A percentile compares a stretch with the other conserved stretches of the same genome.
phyloP scores from a whole-genome alignment of 192 early-diverging fungal species.

The Allomyces macrogynus region DNA sequence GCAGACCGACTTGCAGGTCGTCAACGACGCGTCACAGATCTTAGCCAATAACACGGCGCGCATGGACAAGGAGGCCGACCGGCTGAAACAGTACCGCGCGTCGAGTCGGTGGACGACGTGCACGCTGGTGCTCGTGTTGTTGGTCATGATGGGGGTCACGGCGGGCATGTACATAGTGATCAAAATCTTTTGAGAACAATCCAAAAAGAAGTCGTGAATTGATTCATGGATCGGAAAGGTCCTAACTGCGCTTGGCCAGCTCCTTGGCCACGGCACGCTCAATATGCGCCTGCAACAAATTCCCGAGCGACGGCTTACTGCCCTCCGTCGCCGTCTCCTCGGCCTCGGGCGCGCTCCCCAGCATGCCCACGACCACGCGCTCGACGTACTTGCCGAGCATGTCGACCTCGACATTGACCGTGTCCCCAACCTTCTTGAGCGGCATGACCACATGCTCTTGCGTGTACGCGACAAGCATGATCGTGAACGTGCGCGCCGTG shows the following conservation, averaged over 20 bases:
- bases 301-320: background rate
- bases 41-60: too few relatives aligned
- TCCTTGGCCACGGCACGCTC: background rate
- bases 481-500: slow-evolving; percentile 46
- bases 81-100: too few relatives aligned
- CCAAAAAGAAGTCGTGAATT: too few relatives aligned
- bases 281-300: background rate
- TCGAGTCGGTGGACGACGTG: too few relatives aligned
- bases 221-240: too few relatives aligned
- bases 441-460: slow-evolving; percentile 68
- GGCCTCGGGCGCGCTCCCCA: slow-evolving; percentile 1
- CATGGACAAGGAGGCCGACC: too few relatives aligned
- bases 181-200: too few relatives aligned
- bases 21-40: too few relatives aligned
- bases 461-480: slow-evolving; percentile 94
- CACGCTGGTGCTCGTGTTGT: too few relatives aligned
- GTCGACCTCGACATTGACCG: slow-evolving; percentile 91
- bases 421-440: slow-evolving; percentile 39
- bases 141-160: too few relatives aligned
- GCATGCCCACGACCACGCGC: slow-evolving; percentile 41
- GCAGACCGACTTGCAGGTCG: too few relatives aligned
- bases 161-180: too few relatives aligned
- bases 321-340: background rate
- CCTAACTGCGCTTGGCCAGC: background rate
- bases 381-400: slow-evolving; percentile 95